Evolutionary conservation across 345 rosid species (phyloP).

Genomic region (Ceriops decandra): DNA sequence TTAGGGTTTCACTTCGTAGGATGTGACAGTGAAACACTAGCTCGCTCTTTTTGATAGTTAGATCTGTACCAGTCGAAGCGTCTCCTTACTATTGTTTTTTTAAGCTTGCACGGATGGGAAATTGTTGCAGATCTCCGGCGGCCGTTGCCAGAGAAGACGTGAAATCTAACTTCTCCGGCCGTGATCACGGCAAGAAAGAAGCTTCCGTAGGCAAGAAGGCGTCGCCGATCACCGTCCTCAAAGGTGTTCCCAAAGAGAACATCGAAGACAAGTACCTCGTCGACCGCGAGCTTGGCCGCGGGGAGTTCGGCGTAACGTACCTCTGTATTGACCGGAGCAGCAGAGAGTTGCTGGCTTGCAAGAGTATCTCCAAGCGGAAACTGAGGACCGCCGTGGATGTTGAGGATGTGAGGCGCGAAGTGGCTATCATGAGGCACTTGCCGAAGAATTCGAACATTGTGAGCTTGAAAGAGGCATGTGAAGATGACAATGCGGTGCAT

Average conservation of each 20-base stretch:
- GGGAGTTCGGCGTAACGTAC: conserved; percentile 98
- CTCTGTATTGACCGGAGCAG: conserved; percentile 77
- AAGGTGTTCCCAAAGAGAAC: conserved; percentile 76
- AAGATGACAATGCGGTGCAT: conserved; percentile 97
- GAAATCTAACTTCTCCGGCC: conserved; percentile 67
- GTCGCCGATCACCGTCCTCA: conserved; percentile 64
- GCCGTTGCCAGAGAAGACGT: conserved; percentile 97
- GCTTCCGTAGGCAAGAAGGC: conserved; percentile 49
- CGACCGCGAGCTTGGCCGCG: conserved; percentile 96
- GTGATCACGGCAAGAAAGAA: conserved; percentile 67
- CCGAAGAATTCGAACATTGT: conserved; percentile 88
- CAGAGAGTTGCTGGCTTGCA: conserved; percentile 88
- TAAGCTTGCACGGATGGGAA: conserved; percentile 51
- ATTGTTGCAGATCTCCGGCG: conserved; percentile 99
- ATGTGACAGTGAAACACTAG: conserved; percentile 24
- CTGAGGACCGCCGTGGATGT: conserved; percentile 85
- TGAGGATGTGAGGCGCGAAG: conserved; percentile 94
- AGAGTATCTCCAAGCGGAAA: conserved; percentile 95
- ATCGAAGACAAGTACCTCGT: conserved; percentile 85
- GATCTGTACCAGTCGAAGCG: conserved; percentile 2
- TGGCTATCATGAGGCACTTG: conserved; percentile 93
- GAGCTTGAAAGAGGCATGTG: conserved; percentile 87
- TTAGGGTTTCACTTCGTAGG: conserved; percentile 14
- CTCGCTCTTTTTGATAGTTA: not conserved
- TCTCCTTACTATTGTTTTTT: not conserved